A percentile compares a stretch with the other conserved stretches of the same genome.
phyloP scores from a whole-genome alignment of 805 yeast species.

The Kuraishia cidri region DNA sequence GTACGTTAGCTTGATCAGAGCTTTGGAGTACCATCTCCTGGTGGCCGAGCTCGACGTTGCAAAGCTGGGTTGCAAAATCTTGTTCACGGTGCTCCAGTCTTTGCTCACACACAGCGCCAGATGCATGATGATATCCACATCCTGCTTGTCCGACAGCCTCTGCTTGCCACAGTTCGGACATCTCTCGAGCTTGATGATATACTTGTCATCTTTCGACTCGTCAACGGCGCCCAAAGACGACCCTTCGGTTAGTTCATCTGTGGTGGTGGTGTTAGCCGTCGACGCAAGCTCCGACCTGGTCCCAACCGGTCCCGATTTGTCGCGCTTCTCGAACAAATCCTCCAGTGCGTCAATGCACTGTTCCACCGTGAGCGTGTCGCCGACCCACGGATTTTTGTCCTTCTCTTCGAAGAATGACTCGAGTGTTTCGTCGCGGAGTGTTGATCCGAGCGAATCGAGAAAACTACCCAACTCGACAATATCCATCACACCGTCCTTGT shows the following conservation, averaged over 20 bases:
- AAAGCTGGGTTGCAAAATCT: slow-evolving; percentile 54
- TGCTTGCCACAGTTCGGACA: slow-evolving; percentile 80
- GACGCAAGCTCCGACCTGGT: slow-evolving; percentile 6
- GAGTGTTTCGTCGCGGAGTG: slow-evolving; percentile 44
- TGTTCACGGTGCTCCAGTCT: slow-evolving; percentile 64
- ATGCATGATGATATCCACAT: slow-evolving; percentile 73
- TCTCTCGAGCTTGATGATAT: slow-evolving; percentile 49
- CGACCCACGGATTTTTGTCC: slow-evolving; percentile 41
- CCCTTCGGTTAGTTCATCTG: not conserved
- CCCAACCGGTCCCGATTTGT: no score
- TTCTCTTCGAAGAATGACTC: slow-evolving; percentile 38
- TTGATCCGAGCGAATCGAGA: slow-evolving; percentile 56
- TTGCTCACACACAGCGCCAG: slow-evolving; percentile 78
- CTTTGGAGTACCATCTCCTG: slow-evolving; percentile 81
- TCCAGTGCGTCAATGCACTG: slow-evolving; percentile 41
- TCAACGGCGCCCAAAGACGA: not conserved
- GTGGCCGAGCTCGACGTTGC: slow-evolving; percentile 79
- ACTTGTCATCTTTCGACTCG: slow-evolving; percentile 5
- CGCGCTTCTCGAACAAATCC: slow-evolving; percentile 25
- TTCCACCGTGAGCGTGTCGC: slow-evolving; percentile 34
- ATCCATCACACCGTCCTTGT: slow-evolving; percentile 34
- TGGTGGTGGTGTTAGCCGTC: not conserved
- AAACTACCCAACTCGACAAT: slow-evolving; percentile 55
- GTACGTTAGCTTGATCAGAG: slow-evolving; percentile 74
- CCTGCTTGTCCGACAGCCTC: slow-evolving; percentile 40